Conservation (phyloP, 345 rosid genomes). For the Punica granatum region DNA sequence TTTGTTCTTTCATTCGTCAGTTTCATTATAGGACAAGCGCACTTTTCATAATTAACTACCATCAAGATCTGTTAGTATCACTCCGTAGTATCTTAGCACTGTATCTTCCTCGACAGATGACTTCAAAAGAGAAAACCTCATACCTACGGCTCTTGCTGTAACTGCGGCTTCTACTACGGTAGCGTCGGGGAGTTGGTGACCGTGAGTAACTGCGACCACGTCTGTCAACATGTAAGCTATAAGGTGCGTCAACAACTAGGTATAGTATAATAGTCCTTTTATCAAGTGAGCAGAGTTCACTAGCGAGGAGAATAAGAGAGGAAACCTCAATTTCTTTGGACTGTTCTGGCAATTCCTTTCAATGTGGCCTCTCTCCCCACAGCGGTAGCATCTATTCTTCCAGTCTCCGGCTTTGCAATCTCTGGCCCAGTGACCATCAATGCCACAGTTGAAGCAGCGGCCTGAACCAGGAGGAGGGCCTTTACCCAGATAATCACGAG, state of each 20-base stretch:
- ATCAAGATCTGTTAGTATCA: no score
- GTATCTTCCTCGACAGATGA: no score
- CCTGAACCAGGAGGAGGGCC: slow-evolving; percentile 98
- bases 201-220: slow-evolving; percentile 60
- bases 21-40: no score
- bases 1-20: no score
- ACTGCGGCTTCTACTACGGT: slow-evolving; percentile 83
- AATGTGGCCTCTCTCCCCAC: slow-evolving; percentile 94
- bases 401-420: slow-evolving; percentile 98
- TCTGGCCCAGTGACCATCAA: slow-evolving; percentile 97
- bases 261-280: no score
- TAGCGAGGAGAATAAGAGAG: not conserved
- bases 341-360: slow-evolving; percentile 93
- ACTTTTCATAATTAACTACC: not conserved
- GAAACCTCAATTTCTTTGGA: slow-evolving; percentile 47
- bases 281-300: not conserved
- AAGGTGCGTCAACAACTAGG: not conserved
- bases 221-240: slow-evolving; percentile 22
- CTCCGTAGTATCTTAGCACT: no score
- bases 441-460: slow-evolving; percentile 92
- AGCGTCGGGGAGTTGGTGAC: slow-evolving; percentile 75
- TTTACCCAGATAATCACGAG: slow-evolving; percentile 72
- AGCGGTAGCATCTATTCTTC: slow-evolving; percentile 94
- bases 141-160: slow-evolving; percentile 84
- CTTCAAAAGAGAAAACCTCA: slow-evolving; percentile 28